Base-by-base conservation (phyloP, 2,329 filamentous ascomycete species). In the Fusarium sp. region DNA sequence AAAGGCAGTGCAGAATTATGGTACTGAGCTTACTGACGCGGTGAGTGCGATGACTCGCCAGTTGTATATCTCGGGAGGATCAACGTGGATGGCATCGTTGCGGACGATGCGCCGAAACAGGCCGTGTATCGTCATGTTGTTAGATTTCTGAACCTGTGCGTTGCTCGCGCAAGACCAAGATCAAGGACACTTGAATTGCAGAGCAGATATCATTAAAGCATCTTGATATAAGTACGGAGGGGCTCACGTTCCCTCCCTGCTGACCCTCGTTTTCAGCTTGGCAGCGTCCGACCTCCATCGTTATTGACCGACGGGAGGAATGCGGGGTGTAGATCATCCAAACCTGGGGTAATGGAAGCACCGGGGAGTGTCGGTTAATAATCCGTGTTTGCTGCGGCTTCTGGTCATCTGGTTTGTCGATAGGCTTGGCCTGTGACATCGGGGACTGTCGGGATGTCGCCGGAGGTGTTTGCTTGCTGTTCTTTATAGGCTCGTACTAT, bases 41-140 rank as follows among this genome's bases (percentile, higher is more conserved):
- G 88, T 86, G 53, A 90, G 76, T 46, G 84, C 77, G 59, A 87
- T 88, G 5, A 89, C 86, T 48, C 87, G 82, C 87, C 88, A 90
- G 68, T 86, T 86, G 72, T 90, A 90, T 56, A 90, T 86, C 72
- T 90, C 84, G 14, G 81, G 80, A 13, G 88, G 88, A 70, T 91
- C 88, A 48, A 78, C 76, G 71, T 80, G 85, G 79, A 90, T 89
- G 51, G 88, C 84, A 68, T 90, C 80, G 72, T 83, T 83, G 67
- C 77, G 78, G 61, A 82, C 78, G 61, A 83, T 79, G 53, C 68
- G 68, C 35, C 63, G 63, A 23, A 71, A 53, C 32, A 71, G 33
- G 9, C 58, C 50, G 14, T 65, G 57, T 33, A 69, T 62, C 10
- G 62, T 59, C 66, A 68, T 25, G 23, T 69, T 9, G 19, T 19